Evolutionary conservation across 345 rosid species (phyloP), one percentile per base, ranked within the genome.

Genomic region (Abelmoschus esculentus): DNA sequence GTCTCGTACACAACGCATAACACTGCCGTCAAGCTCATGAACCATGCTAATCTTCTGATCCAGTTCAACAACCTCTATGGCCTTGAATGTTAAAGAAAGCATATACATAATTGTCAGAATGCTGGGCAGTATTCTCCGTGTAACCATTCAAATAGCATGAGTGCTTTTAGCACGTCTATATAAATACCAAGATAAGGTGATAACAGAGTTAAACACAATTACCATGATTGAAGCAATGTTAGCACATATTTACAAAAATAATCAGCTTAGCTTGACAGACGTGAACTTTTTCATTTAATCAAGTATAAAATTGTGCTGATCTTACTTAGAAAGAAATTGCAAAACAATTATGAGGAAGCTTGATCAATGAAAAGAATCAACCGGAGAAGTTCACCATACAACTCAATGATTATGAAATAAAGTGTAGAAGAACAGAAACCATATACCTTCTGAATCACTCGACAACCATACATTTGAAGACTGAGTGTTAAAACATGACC

Each of bases 1-100:
- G 70, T 86, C 90, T 49, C 90, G 90, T 54, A 86, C 88, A 76
- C 90, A 84, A 14, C 87, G 88, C 85, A 76, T 80, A 31, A 86
- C 77, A 58, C 80, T 85, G 54, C 84, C 84, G 59, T 84, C 87
- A 67, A 86, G 88, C 72, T 86, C 90, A 61, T 73, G 80, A 75
- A 86, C 88, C 88, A 86, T 84, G 64, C 81, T 72, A 50, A 83
- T 80, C 73, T 86, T 86, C 85, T 86, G 90, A 71, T 86, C 88
- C 47, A 83, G 70, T 72, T 83, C 90, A 65, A 84, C 88, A 13
- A 84, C 88, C 71, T 86, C 90, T 40, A 86, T 84, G 18, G 87
- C 90, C 88, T 86, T 70, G 61, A 59, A 19, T 69, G 18, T 50
- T 26, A 72, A 66, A 77, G 5, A 71, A 38, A 38, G 42, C 42